Evolutionary conservation across 257 asterid species (phyloP).

Genomic region (Przewalskia tangutica): DNA sequence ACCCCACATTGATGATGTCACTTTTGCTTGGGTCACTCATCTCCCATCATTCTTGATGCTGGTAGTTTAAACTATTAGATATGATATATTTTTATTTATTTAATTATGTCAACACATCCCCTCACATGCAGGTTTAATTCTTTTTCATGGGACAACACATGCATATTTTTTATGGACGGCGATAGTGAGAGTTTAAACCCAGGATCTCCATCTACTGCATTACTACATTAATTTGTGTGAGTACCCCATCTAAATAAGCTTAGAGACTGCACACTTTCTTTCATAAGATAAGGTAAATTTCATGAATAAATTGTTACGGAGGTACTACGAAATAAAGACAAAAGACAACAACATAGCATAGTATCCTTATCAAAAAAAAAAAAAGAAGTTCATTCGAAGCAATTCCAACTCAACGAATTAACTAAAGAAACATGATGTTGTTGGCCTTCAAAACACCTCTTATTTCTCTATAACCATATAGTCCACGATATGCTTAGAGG

Average conservation of each 20-base stretch:
- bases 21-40: not conserved
- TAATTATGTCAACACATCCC: not conserved
- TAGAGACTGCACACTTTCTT: not conserved
- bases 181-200: not conserved
- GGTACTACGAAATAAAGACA: not conserved
- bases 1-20: not conserved
- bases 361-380: no score
- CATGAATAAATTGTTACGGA: not conserved
- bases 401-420: not conserved
- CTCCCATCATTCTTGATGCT: not conserved
- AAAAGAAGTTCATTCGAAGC: not conserved
- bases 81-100: not conserved
- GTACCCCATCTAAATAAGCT: not conserved
- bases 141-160: not conserved
- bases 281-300: not conserved
- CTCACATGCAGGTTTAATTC: not conserved
- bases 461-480: not conserved
- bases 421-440: not conserved
- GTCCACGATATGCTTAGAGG: not conserved
- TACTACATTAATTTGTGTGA: not conserved
- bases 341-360: not conserved
- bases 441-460: not conserved
- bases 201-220: not conserved
- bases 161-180: not conserved
- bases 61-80: not conserved